phyloP scores from a whole-genome alignment of 2,329 filamentous ascomycete genomes.

The Periglandula ipomoeae region DNA sequence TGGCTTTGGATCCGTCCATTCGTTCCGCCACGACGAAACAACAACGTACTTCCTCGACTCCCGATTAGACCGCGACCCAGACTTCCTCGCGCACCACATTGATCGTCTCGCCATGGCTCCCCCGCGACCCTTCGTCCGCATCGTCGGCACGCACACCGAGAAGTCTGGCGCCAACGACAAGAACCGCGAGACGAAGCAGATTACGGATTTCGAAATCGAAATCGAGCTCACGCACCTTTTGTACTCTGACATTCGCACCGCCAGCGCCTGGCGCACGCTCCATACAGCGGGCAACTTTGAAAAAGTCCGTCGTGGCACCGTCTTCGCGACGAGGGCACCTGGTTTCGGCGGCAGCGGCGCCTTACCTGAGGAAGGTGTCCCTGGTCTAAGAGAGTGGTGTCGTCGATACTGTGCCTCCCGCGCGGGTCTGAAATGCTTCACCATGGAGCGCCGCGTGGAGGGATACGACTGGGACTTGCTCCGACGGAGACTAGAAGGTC shows the following conservation, averaged over 20 bases:
- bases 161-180: slow-evolving; percentile 16
- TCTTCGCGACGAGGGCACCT: slow-evolving; percentile 42
- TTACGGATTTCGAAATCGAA: slow-evolving; percentile 51
- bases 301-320: slow-evolving; percentile 55
- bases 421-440: slow-evolving; percentile 48
- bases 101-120: slow-evolving; percentile 34
- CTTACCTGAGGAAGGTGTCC: slow-evolving; percentile 20
- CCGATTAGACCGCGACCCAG: slow-evolving; percentile 34
- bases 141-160: slow-evolving; percentile 41
- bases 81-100: slow-evolving; percentile 36
- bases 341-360: slow-evolving; percentile 24
- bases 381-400: slow-evolving; percentile 50
- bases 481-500: slow-evolving; percentile 38
- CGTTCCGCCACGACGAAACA: slow-evolving; percentile 22
- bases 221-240: slow-evolving; percentile 52
- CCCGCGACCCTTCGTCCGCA: slow-evolving; percentile 41
- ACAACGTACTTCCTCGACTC: slow-evolving; percentile 33
- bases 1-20: slow-evolving; percentile 12
- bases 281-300: slow-evolving; percentile 47
- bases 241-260: slow-evolving; percentile 33
- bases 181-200: slow-evolving; percentile 36
- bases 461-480: slow-evolving; percentile 53
- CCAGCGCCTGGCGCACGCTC: slow-evolving; percentile 33
- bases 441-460: slow-evolving; percentile 40
- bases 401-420: slow-evolving; percentile 54